Base-by-base conservation (phyloP, 805 yeast genomes). In the Clavispora santaluciae region DNA sequence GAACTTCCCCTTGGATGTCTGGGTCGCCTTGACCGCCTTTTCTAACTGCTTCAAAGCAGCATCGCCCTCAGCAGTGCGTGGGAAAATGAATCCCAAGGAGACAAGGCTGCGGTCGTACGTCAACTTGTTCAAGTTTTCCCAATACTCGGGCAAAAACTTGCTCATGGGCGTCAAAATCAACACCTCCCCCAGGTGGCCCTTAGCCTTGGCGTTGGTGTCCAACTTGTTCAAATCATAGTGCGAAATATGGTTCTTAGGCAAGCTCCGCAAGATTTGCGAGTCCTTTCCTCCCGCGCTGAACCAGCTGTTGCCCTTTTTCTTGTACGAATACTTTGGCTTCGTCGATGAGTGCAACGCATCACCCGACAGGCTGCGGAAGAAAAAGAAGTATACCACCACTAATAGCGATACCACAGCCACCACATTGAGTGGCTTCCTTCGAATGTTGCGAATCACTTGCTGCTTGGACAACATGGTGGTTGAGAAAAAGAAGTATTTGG, bases 121-220 rank as follows among this genome's bases (percentile, higher is more conserved):
- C 53, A 93, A 66, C 50, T 72, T 72, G 45, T 84, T 62, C 45
- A 93, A 64, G 61, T 93, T 93, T 28, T 76, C 77, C 98, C 98
- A 93, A 68, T 89, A 93, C 49, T 78, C 83, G 23, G 81, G 79
- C 59, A 86, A 81, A 59, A 93, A 93, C 49, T 81, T 77, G 33
- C 95, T 83, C 78, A 93, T 81, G 26, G 99, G 99, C 2, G 97
- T 81, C 57, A 93, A 73, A 42, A 93, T 79, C 58, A 93, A 72
- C 16, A 93, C 86, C 48, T 85, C 83, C 59, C 93, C 97, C 54
- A 76, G 78, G 61, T 87, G 84, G 43, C 73, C 74, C 38, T 79
- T 79, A 16, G 96, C 85, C 61, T 78, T 74, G 22, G 85, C 72
- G 3, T 90, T 77, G 3, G 91, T 75, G 20, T 79, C 79, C 50